These are phyloP conservation scores for Aspergillus bertholletiae DNA, from an alignment of 495 filamentous ascomycete species.

Conservation along the genomic window DNA sequence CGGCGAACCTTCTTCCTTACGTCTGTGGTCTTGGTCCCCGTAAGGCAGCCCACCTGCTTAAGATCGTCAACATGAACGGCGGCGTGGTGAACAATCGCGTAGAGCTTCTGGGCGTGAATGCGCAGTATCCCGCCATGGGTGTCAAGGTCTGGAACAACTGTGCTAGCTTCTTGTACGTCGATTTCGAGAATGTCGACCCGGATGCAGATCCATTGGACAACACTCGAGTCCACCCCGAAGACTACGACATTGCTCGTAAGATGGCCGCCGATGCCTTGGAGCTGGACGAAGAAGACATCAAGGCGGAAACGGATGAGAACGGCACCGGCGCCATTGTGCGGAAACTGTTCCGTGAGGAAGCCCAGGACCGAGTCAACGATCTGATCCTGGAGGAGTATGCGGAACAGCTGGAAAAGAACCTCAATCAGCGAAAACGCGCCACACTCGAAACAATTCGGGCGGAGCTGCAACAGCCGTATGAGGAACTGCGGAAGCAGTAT, in stretches of 20 bases:
- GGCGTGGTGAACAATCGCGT: conserved; percentile 76
- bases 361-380: conserved; percentile 92
- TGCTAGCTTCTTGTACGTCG: conserved; percentile 88
- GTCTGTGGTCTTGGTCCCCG: conserved; percentile 90
- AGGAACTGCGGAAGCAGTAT: conserved; percentile 86
- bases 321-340: conserved; percentile 86
- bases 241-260: conserved; percentile 94
- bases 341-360: conserved; percentile 85
- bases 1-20: conserved; percentile 84
- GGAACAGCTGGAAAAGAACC: conserved; percentile 87
- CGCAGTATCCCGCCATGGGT: conserved; percentile 79
- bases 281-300: conserved; percentile 95
- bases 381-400: conserved; percentile 95
- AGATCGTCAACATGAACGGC: conserved; percentile 85
- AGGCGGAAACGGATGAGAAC: conserved; percentile 84
- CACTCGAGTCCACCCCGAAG: conserved; percentile 94
- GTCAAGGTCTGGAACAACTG: conserved; percentile 93
- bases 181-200: conserved; percentile 73
- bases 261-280: conserved; percentile 97
- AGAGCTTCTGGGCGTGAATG: conserved; percentile 81
- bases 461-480: conserved; percentile 87
- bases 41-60: conserved; percentile 82
- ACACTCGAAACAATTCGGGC: conserved; percentile 95
- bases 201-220: conserved; percentile 89
- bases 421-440: conserved; percentile 90